Evolutionary conservation across 1,139 yeast species (phyloP), one percentile per base, ranked within the genome.

Genomic region (Geotrichum citri-aurantii): DNA sequence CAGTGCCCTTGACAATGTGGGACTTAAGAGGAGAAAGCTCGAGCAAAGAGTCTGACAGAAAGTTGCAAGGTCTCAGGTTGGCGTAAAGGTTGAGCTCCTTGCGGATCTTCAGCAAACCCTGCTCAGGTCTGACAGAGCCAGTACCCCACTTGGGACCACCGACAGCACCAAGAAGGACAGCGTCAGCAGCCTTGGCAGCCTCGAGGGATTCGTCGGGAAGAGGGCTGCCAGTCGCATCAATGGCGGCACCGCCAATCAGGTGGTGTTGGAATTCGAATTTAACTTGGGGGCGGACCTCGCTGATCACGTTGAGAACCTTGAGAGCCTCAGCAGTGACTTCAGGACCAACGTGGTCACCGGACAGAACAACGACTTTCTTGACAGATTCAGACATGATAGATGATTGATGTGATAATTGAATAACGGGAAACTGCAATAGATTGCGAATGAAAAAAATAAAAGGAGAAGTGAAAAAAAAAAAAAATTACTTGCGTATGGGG

Each of bases 101-200:
- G 76, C 99, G 84, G 73, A 93, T 92, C 77, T 91, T 82, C 65
- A 93, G 81, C 67, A 93, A 81, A 62, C 99, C 99, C 75, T 90
- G 98, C 75, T 93, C 99, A 55, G 99, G 99, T 77, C 99, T 85
- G 55, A 93, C 97, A 17, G 81, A 69, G 52, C 76, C 97, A 44
- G 97, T 88, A 42, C 95, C 95, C 99, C 99, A 93, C 76, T 93
- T 93, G 62, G 99, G 99, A 31, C 99, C 99, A 64, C 99, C 99
- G 29, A 93, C 99, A 5, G 99, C 97, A 64, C 99, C 99, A 61
- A 93, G 80, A 64, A 93, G 78, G 21, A 93, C 96, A 44, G 99
- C 99, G 71, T 93, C 96, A 1, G 98, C 87, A 52, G 76, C 76
- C 75, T 88, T 91, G 54, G 98, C 83, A n/a, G 96, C 90, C 55